phyloP scores from a whole-genome alignment of 1,284 basidiomycete species.

The Irpex sp. region DNA sequence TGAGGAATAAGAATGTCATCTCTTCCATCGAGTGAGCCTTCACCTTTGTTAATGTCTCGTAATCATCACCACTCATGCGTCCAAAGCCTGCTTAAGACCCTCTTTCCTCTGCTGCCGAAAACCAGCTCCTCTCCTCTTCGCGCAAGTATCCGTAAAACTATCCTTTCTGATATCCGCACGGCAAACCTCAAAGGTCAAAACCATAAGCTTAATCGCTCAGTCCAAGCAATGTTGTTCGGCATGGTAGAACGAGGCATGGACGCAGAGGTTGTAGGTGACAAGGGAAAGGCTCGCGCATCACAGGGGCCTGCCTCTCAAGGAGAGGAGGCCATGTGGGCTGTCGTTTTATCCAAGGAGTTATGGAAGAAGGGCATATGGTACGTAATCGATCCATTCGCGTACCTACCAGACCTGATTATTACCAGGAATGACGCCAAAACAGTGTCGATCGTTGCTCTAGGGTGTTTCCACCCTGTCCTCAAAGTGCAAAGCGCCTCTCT shows the following conservation, averaged over 20 bases:
- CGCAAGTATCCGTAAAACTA: conserved; percentile 88
- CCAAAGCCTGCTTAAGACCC: conserved; percentile 78
- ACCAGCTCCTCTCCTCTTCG: conserved; percentile 86
- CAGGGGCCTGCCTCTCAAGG: conserved; percentile 45
- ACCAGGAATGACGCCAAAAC: conserved; percentile 87
- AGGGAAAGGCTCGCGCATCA: conserved; percentile 62
- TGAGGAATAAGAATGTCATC: conserved; percentile 92
- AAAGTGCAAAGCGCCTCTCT: conserved; percentile 96
- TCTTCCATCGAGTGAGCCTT: conserved; percentile 82
- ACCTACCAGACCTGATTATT: background rate
- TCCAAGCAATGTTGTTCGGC: conserved; percentile 93
- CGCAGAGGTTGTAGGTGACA: conserved; percentile 75
- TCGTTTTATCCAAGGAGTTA: conserved; percentile 90
- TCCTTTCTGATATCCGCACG: conserved; percentile 91
- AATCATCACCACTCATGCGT: background rate
- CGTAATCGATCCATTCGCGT: conserved; percentile 21
- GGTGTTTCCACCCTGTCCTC: conserved; percentile 90
- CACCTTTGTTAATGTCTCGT: conserved; percentile 5
- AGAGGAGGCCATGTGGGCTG: conserved; percentile 97
- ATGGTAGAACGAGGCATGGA: conserved; percentile 95
- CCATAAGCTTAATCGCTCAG: conserved; percentile 93
- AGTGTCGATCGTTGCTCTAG: conserved; percentile 89
- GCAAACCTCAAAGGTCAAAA: conserved; percentile 91
- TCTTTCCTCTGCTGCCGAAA: conserved; percentile 92
- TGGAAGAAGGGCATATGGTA: conserved; percentile 95